phyloP scores from a whole-genome alignment of 73 alveolate genomes.

The Tetrahymena elliotti region DNA sequence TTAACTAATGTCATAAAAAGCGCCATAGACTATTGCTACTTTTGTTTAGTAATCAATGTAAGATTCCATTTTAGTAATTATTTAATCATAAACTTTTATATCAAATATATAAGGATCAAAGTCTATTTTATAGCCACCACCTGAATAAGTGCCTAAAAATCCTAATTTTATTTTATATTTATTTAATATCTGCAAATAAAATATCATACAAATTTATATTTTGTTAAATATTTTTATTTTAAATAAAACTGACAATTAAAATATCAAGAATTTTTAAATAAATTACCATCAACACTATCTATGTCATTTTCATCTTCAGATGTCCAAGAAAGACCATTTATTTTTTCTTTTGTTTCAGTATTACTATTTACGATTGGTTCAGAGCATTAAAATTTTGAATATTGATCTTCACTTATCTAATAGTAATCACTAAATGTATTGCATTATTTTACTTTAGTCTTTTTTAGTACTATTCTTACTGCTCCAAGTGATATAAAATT shows the following conservation, averaged over 20 bases:
- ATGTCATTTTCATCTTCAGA: neutral
- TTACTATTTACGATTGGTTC: neutral
- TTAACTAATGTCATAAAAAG: neutral
- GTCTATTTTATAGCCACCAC: neutral
- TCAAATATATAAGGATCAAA: neutral
- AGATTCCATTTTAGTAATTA: neutral
- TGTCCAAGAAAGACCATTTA: neutral
- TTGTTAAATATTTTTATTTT: no score
- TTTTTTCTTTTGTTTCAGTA: neutral
- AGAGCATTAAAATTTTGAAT: neutral
- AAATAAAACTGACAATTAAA: no score
- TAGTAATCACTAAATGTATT: neutral
- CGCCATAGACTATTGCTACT: neutral
- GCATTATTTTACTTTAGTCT: neutral
- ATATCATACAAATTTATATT: no score
- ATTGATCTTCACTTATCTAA: neutral
- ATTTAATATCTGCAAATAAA: no score
- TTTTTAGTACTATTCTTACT: neutral
- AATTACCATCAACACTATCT: neutral
- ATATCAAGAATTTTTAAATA: neutral
- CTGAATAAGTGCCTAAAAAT: neutral
- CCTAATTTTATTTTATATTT: neutral
- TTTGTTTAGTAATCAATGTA: neutral
- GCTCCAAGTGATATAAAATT: neutral
- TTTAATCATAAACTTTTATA: neutral